Percentiles rank a stretch among this genome's conserved stretches.
These are phyloP conservation scores for Tylopilus cervinicoccineus DNA, from an alignment of 768 basidiomycete genomes.

Conservation along the genomic window DNA sequence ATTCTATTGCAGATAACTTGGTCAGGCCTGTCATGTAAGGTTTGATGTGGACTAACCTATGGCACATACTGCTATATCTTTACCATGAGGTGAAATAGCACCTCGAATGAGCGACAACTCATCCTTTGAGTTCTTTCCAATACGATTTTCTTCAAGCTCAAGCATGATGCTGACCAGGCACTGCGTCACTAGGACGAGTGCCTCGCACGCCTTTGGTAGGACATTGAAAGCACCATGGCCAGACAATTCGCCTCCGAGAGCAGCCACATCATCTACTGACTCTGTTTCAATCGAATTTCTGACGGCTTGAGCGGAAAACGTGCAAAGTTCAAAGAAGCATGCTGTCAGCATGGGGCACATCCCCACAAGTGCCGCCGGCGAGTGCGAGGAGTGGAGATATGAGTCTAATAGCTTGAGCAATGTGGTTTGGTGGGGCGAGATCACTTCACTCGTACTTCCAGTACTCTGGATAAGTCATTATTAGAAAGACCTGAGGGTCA, in stretches of 20 bases:
- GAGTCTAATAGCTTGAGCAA: constrained; percentile 86
- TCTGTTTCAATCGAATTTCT: constrained; percentile 39
- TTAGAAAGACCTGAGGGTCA: constrained; percentile 2
- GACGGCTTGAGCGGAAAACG: constrained; percentile 54
- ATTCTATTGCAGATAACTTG: constrained; percentile 52
- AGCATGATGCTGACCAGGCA: constrained; percentile 66
- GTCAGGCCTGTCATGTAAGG: constrained; percentile 1
- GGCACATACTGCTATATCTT: constrained; percentile 49
- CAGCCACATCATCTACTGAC: constrained; percentile 8
- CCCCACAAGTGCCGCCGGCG: constrained; percentile 35
- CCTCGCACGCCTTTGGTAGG: constrained; percentile 78
- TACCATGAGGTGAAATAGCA: constrained; percentile 35
- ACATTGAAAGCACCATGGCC: constrained; percentile 53
- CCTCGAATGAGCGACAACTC: constrained; percentile 43
- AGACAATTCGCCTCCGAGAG: constrained; percentile 1
- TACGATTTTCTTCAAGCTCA: constrained; percentile 33
- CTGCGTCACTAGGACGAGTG: constrained; percentile 72
- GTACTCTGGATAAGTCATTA: constrained; percentile 12
- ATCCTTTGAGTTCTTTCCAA: constrained; percentile 2
- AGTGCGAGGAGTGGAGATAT: constrained; percentile 58
- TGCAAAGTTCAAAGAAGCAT: constrained; percentile 56
- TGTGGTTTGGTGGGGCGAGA: constrained; percentile 84
- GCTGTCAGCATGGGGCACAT: constrained; percentile 58
- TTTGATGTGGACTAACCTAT: constrained; percentile 45
- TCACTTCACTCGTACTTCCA: constrained; percentile 59